Evolutionary conservation across 1,139 yeast species (phyloP), one percentile per base, ranked within the genome.

Genomic region (Candida tetrigidarum): DNA sequence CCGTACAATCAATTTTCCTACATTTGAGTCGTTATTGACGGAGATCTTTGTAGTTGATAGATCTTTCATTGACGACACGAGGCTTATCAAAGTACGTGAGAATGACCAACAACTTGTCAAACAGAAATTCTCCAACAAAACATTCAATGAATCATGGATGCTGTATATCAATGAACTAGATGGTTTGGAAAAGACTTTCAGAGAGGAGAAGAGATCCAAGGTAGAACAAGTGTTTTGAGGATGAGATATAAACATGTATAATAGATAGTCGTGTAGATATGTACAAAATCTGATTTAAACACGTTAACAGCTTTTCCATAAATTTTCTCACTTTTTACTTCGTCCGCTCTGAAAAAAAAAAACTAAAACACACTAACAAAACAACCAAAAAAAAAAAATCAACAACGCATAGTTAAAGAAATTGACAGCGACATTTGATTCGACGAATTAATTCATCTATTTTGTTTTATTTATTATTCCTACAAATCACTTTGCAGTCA

Each of bases 41-140:
- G 75, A 76, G 34, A 64, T 82, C 8, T 71, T 81, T 40, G 58
- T 71, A 3, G 54, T 60, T 12, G 76, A 73, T 5, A 73, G 76
- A 2, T 57, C 64, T 2, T 59, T 84, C 39, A 53, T 60, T 1
- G 16, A 67, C 0, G 69, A 67, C 1, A 55, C 55, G 0, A 74
- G 71, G 16, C 80, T 48, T 48, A 23, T 54, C 3, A 55, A 53
- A 2, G 77, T 83, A 58, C 74, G 92, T 39, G 48, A 57, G n/a
- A 68, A 81, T 37, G 93, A 85, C 3, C 59, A 63, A 19, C 62
- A 66, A 27, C 67, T 80, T 48, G 84, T 84, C 4, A 60, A 74
- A 34, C 73, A 75, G 38, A 81, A 81, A 58, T 92, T 92, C 58
- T 84, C 93, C 1, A 88, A 86, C 56, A 68, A 65, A n/a, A 73